Percentiles rank a stretch among this genome's conserved stretches.
Evolutionary conservation across 2,329 filamentous ascomycete species (phyloP).

Genomic region (Dryadomyces sulphureus): DNA sequence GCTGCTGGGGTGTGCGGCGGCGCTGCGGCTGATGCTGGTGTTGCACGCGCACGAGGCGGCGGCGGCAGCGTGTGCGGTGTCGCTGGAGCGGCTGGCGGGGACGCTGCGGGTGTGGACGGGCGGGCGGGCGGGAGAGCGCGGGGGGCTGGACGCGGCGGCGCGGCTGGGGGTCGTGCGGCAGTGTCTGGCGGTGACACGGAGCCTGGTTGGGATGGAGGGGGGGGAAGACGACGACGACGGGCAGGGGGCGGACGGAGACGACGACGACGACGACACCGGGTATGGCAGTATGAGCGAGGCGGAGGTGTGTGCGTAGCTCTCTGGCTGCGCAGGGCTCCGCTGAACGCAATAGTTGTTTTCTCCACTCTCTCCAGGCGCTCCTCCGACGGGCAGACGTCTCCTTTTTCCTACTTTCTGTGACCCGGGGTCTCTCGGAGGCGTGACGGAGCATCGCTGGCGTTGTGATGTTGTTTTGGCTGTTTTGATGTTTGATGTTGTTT

Average conservation of each 20-base stretch:
- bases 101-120: conserved; percentile 47
- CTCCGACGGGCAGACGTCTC: background rate
- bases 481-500: too few species aligned
- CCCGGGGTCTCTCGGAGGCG: background rate
- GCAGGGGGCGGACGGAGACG: conserved; percentile 18
- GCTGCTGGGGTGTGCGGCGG: conserved; percentile 44
- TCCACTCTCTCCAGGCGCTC: background rate
- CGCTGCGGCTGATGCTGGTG: conserved; percentile 41
- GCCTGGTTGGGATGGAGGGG: conserved; percentile 40
- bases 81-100: conserved; percentile 42
- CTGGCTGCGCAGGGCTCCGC: too few species aligned
- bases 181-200: conserved; percentile 41
- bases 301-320: background rate
- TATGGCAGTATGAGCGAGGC: conserved; percentile 42
- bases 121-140: conserved; percentile 31
- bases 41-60: conserved; percentile 32
- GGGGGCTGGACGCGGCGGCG: conserved; percentile 34
- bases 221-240: background rate
- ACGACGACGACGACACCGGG: conserved; percentile 37
- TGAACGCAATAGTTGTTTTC: too few species aligned
- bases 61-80: conserved; percentile 28
- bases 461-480: background rate
- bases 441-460: background rate
- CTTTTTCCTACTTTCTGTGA: background rate
- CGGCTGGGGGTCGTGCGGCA: conserved; percentile 38